phyloP scores from a whole-genome alignment of 2,329 filamentous ascomycete genomes.

The Myriosclerotinia scirpicola region DNA sequence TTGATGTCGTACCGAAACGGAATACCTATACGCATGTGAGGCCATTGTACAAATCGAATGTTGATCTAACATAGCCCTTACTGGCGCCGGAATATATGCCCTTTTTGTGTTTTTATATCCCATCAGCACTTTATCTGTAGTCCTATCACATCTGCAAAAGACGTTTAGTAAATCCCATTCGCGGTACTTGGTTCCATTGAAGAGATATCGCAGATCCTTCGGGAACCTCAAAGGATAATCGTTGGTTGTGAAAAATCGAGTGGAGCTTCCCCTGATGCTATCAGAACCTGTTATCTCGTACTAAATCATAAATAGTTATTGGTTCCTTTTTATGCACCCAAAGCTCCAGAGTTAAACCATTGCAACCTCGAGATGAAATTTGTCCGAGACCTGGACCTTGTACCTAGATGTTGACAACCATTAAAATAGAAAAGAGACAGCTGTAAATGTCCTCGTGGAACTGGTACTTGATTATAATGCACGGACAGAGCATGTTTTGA shows the following conservation, averaged over 20 bases:
- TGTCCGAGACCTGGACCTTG: constrained; percentile 10
- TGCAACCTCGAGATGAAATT: not conserved
- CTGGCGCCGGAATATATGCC: not conserved
- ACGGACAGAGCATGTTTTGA: constrained; percentile 23
- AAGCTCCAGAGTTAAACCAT: not conserved
- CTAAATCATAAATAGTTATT: not conserved
- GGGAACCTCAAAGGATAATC: constrained; percentile 12
- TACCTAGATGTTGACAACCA: constrained; percentile 7
- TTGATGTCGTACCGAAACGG: constrained; percentile 10
- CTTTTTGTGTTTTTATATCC: not conserved
- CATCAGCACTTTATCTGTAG: constrained; percentile 2
- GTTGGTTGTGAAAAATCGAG: constrained; percentile 9
- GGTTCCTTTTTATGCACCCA: not conserved
- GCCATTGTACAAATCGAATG: constrained; percentile 2
- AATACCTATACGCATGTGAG: not conserved
- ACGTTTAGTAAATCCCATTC: constrained; percentile 32
- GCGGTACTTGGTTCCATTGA: constrained; percentile 22
- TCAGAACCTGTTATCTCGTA: constrained; percentile 3
- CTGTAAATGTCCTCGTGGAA: not conserved
- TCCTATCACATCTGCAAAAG: constrained; percentile 32
- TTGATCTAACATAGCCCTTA: constrained; percentile 6
- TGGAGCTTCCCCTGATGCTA: constrained; percentile 7
- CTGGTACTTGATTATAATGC: constrained; percentile 12
- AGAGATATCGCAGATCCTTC: constrained; percentile 18
- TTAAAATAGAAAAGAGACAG: constrained; percentile 2